Evolutionary conservation across 164 flowering plant genomes (phyloP).

Genomic region (Sextonia rubra): DNA sequence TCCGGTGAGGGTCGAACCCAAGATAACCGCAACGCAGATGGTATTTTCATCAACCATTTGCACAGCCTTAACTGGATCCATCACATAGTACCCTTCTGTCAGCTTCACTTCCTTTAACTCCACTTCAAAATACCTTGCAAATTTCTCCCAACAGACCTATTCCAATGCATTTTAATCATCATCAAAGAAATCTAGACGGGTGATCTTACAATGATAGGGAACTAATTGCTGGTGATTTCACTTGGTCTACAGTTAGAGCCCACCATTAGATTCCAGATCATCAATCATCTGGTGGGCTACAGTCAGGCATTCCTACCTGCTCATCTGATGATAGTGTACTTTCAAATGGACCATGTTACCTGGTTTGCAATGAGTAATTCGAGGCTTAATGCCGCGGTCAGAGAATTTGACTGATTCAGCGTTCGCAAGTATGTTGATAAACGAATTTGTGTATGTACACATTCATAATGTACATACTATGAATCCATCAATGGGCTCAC

Average conservation of each 20-base stretch:
- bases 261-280: neutral
- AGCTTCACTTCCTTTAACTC: constrained; percentile 21
- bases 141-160: constrained; percentile 23
- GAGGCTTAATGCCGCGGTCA: too few relatives aligned
- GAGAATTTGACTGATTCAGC: too few relatives aligned
- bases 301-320: too few relatives aligned
- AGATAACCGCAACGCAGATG: constrained; percentile 15
- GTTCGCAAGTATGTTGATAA: too few relatives aligned
- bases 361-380: too few relatives aligned
- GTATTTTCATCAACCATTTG: constrained; percentile 21
- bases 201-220: neutral
- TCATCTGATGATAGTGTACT: too few relatives aligned
- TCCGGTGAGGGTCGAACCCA: constrained; percentile 19
- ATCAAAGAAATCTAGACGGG: neutral
- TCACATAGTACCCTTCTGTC: constrained; percentile 17
- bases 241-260: neutral
- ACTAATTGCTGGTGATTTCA: neutral
- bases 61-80: constrained; percentile 20
- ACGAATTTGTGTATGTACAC: too few relatives aligned
- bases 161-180: neutral
- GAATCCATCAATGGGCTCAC: too few relatives aligned
- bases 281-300: too few relatives aligned
- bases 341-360: too few relatives aligned
- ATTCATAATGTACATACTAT: too few relatives aligned
- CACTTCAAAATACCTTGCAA: constrained; percentile 17